Evolutionary conservation across 345 rosid genomes (phyloP).

Genomic region (Kandelia obovata): DNA sequence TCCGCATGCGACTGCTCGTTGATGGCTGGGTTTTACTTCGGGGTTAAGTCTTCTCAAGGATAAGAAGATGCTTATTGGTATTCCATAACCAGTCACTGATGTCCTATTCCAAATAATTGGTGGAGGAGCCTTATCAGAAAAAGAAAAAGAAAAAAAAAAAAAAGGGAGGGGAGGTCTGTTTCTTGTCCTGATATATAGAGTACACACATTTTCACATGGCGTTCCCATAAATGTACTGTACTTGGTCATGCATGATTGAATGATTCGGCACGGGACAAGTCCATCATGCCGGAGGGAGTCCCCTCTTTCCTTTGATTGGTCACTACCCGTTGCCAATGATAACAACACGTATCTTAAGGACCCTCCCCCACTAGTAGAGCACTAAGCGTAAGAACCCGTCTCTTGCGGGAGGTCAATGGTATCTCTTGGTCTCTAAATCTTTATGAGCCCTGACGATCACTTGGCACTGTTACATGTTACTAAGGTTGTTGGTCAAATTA

Average conservation of each 20-base stretch:
- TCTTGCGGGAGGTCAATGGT: slow-evolving; percentile 42
- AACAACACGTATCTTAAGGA: slow-evolving; percentile 30
- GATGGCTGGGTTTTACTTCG: slow-evolving; percentile 23
- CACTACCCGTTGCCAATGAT: slow-evolving; percentile 44
- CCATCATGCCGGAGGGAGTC: slow-evolving; percentile 32
- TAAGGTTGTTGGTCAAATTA: slow-evolving; percentile 14
- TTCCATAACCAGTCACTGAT: slow-evolving; percentile 9
- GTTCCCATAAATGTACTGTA: slow-evolving; percentile 36
- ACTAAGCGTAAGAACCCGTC: slow-evolving; percentile 38
- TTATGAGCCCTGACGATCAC: slow-evolving; percentile 37
- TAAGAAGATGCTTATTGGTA: slow-evolving; percentile 12
- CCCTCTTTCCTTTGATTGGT: slow-evolving; percentile 35
- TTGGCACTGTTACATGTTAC: slow-evolving; percentile 19
- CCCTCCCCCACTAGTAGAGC: slow-evolving; percentile 56
- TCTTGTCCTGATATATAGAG: slow-evolving; percentile 4
- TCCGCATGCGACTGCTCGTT: slow-evolving; percentile 22
- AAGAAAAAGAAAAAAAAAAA: no score
- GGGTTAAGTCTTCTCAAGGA: slow-evolving; percentile 29
- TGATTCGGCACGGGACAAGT: slow-evolving; percentile 31
- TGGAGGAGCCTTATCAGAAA: slow-evolving; percentile 4
- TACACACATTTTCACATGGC: slow-evolving; percentile 19
- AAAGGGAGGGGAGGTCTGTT: not conserved
- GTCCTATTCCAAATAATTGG: not conserved
- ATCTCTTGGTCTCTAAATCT: slow-evolving; percentile 34
- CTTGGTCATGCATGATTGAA: slow-evolving; percentile 46